Percentiles rank a stretch among this genome's conserved stretches.
These are phyloP conservation scores for Apiotrichum gracile DNA, from an alignment of 1,284 basidiomycete genomes.

Conservation along the genomic window DNA sequence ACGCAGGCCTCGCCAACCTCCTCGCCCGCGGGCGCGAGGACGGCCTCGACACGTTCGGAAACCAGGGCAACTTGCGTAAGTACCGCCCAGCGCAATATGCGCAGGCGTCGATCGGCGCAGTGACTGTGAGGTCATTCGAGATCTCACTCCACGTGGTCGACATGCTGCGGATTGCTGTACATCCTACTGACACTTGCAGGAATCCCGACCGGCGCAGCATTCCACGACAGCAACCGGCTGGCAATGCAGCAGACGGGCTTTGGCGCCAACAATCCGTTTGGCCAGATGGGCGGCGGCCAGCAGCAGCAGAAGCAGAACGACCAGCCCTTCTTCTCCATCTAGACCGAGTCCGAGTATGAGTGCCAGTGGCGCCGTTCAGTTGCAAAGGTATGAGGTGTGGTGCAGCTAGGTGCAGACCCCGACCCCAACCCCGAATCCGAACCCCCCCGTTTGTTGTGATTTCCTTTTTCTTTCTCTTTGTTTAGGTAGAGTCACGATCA, in stretches of 20 bases:
- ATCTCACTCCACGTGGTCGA: background rate
- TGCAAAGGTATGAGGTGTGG: too few species aligned
- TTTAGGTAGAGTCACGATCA: conserved; percentile 1
- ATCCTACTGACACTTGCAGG: conserved; percentile 43
- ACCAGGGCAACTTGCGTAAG: conserved; percentile 68
- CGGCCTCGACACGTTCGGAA: conserved; percentile 90
- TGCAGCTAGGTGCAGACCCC: too few species aligned
- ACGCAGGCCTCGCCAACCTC: conserved; percentile 68
- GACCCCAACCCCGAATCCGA: background rate
- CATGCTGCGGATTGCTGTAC: background rate
- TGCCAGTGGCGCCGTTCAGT: too few species aligned
- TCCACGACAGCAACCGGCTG: conserved; percentile 52
- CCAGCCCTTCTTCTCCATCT: conserved; percentile 79
- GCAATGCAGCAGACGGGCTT: conserved; percentile 56
- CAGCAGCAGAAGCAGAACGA: conserved; percentile 52
- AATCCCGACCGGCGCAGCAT: conserved; percentile 59
- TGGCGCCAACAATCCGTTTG: conserved; percentile 67
- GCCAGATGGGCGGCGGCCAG: conserved; percentile 46
- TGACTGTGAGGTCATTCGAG: background rate
- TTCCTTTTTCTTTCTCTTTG: background rate
- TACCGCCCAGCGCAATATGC: background rate
- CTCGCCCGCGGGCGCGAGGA: conserved; percentile 74
- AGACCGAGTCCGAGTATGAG: too few species aligned
- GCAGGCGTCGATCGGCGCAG: background rate
- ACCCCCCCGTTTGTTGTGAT: background rate